phyloP scores from a whole-genome alignment of 768 basidiomycete species.

The Hypholoma sublateritium region DNA sequence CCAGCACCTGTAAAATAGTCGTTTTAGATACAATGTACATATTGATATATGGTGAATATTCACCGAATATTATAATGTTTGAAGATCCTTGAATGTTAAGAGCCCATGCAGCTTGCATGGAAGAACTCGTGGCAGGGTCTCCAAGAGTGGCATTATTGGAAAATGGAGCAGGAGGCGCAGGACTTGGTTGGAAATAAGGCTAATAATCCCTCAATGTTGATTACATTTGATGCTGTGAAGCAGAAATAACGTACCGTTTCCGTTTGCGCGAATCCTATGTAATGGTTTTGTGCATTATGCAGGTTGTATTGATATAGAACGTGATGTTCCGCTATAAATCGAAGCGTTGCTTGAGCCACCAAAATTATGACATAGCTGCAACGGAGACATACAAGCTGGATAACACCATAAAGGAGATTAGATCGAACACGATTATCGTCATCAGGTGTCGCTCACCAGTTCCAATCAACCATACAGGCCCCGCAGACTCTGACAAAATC shows the following conservation, averaged over 20 bases:
- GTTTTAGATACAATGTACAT: not conserved
- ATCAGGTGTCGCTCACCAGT: conserved; percentile 29
- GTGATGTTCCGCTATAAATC: conserved; percentile 59
- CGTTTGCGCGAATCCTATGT: conserved; percentile 71
- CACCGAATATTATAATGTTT: conserved; percentile 65
- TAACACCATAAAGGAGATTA: too few species aligned
- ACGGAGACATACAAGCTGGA: too few species aligned
- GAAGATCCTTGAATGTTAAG: conserved; percentile 49
- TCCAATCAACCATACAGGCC: conserved; percentile 83
- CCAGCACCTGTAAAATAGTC: conserved; percentile 50
- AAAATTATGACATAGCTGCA: too few species aligned
- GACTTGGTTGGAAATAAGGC: conserved; percentile 71
- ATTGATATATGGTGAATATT: conserved; percentile 1
- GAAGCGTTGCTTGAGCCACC: too few species aligned
- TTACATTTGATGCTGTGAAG: not conserved
- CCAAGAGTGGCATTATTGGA: conserved; percentile 37
- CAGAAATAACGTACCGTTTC: conserved; percentile 53
- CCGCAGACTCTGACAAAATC: conserved; percentile 67
- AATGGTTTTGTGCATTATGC: conserved; percentile 62
- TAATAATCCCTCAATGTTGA: conserved; percentile 21
- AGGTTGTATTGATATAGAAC: conserved; percentile 69
- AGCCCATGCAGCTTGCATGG: conserved; percentile 53
- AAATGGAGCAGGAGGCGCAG: conserved; percentile 60
- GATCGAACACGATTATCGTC: too few species aligned
- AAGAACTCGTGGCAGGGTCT: conserved; percentile 52